Evolutionary conservation across 805 yeast species (phyloP).

Genomic region (Starmerella cellae): DNA sequence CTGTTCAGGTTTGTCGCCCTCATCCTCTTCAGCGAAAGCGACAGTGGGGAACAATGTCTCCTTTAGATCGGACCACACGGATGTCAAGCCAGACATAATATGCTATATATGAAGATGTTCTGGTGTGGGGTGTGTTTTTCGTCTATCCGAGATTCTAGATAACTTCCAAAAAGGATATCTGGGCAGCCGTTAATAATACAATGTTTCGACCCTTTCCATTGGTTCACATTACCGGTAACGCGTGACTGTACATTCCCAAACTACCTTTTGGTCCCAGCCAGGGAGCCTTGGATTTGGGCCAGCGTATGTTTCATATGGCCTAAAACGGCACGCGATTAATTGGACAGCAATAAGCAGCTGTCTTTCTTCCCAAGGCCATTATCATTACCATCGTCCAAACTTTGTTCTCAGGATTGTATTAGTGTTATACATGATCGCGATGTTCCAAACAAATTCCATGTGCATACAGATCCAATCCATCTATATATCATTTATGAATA

Average conservation of each 20-base stretch:
- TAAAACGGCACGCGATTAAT: too few relatives aligned
- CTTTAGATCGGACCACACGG: slow-evolving; percentile 55
- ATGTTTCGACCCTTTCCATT: slow-evolving; percentile 11
- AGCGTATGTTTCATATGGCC: too few relatives aligned
- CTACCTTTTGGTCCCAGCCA: too few relatives aligned
- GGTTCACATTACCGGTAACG: slow-evolving; percentile 7
- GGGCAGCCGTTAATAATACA: slow-evolving; percentile 12
- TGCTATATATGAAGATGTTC: background rate
- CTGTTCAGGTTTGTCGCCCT: slow-evolving; percentile 24
- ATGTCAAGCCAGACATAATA: slow-evolving; percentile 20
- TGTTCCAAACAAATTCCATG: too few relatives aligned
- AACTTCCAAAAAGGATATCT: background rate
- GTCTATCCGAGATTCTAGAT: background rate
- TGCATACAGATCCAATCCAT: too few relatives aligned
- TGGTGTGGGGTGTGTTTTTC: background rate
- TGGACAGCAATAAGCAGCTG: too few relatives aligned
- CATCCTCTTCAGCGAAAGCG: slow-evolving; percentile 59
- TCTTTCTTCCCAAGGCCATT: too few relatives aligned
- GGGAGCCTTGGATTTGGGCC: too few relatives aligned
- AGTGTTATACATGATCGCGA: too few relatives aligned
- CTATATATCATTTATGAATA: too few relatives aligned
- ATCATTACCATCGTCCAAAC: too few relatives aligned
- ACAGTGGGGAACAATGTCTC: slow-evolving; percentile 66
- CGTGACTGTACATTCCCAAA: background rate
- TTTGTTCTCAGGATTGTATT: too few relatives aligned